Conservation (phyloP, 73 alveolate genomes). For the Symbiodinium natans region DNA sequence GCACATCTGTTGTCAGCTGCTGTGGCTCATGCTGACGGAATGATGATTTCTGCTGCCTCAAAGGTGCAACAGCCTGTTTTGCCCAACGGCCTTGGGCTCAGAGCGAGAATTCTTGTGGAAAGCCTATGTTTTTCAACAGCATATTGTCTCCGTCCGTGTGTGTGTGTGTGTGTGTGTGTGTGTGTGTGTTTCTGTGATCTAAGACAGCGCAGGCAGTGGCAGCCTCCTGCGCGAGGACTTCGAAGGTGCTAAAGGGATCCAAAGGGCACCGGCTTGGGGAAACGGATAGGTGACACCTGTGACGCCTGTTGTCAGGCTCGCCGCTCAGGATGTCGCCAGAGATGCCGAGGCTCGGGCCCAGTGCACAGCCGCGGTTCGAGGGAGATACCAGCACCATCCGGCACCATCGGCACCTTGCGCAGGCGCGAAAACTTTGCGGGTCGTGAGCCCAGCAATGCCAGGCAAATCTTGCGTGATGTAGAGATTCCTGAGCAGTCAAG, state of each 20-base stretch:
- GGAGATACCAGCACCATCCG: too few relatives aligned
- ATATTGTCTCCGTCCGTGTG: too few relatives aligned
- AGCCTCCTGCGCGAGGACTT: conserved; percentile 1
- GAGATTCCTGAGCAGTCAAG: too few relatives aligned
- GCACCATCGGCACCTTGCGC: neutral
- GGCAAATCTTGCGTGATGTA: neutral
- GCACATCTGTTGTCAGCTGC: neutral
- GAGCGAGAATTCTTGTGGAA: too few relatives aligned
- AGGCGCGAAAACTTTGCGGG: neutral
- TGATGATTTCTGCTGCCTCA: neutral
- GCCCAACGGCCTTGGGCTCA: neutral
- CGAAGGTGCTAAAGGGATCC: neutral
- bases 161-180: too few relatives aligned
- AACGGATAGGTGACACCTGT: too few relatives aligned
- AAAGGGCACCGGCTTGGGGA: neutral
- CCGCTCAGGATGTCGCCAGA: neutral
- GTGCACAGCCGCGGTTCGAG: too few relatives aligned
- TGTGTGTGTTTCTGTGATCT: too few relatives aligned
- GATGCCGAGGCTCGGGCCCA: neutral
- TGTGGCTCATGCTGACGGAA: too few relatives aligned
- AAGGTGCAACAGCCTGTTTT: conserved; percentile 18
- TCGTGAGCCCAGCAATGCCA: neutral
- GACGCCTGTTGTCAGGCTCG: neutral
- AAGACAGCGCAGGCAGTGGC: neutral
- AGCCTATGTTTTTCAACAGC: too few relatives aligned